Percentiles rank a stretch among this genome's conserved stretches.
Conservation (phyloP, 495 filamentous ascomycete species). For the Oidiodendron maius region DNA sequence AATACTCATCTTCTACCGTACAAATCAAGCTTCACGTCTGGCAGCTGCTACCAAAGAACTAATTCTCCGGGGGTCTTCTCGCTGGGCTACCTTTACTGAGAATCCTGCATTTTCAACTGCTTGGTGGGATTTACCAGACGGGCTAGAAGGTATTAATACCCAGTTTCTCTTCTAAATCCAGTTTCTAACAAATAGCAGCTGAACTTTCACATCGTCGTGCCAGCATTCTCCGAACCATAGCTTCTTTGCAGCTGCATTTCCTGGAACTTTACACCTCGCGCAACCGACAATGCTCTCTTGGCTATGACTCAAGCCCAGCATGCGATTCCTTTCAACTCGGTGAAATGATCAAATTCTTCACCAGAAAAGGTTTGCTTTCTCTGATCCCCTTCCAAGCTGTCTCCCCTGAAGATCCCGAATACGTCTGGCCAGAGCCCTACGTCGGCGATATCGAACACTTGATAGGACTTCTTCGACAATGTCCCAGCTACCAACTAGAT, state of each 20-base stretch:
- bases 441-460: slow-evolving; percentile 43
- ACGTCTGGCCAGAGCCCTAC: slow-evolving; percentile 29
- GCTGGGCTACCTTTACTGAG: slow-evolving; percentile 45
- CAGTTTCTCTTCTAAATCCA: background rate
- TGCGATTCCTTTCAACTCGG: slow-evolving; percentile 87
- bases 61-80: slow-evolving; percentile 58
- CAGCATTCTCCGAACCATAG: slow-evolving; percentile 67
- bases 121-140: slow-evolving; percentile 72
- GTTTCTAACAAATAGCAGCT: slow-evolving; percentile 36
- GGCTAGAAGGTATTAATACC: slow-evolving; percentile 57
- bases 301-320: slow-evolving; percentile 65
- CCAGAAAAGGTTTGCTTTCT: slow-evolving; percentile 42
- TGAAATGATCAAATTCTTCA: slow-evolving; percentile 77
- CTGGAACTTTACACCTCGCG: slow-evolving; percentile 58
- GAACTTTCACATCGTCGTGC: slow-evolving; percentile 68
- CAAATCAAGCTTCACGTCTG: slow-evolving; percentile 49
- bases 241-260: slow-evolving; percentile 71
- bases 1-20: slow-evolving; percentile 52
- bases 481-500: slow-evolving; percentile 76
- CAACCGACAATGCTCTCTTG: slow-evolving; percentile 63
- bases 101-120: slow-evolving; percentile 37
- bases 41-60: slow-evolving; percentile 49
- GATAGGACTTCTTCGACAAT: slow-evolving; percentile 51
- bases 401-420: slow-evolving; percentile 24
- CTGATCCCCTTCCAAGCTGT: slow-evolving; percentile 40